These are phyloP conservation scores for Salvia hispanica DNA, from an alignment of 257 asterid genomes.

Conservation along the genomic window DNA sequence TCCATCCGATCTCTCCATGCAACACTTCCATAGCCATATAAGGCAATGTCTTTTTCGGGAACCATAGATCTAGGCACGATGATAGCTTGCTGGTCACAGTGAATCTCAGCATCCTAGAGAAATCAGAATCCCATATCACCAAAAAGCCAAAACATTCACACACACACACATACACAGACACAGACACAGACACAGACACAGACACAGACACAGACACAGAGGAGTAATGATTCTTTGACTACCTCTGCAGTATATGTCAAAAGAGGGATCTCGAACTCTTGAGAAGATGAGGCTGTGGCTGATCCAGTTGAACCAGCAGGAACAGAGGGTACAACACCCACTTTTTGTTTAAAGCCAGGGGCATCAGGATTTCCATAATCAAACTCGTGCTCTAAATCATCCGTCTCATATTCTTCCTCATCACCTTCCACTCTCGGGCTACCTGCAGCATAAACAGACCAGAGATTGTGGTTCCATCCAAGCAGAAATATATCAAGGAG, in stretches of 20 bases:
- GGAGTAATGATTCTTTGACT: conserved; percentile 3
- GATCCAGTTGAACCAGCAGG: conserved; percentile 44
- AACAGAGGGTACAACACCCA: conserved; percentile 31
- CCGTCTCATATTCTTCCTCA: conserved; percentile 79
- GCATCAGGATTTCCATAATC: conserved; percentile 48
- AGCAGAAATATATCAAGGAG: neutral
- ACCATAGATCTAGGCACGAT: conserved; percentile 74
- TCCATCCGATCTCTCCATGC: conserved; percentile 90
- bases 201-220: neutral
- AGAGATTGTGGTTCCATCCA: neutral
- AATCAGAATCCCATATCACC: conserved; percentile 3
- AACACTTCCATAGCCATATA: conserved; percentile 90
- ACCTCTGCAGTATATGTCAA: conserved; percentile 85
- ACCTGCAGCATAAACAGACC: conserved; percentile 43
- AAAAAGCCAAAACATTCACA: neutral
- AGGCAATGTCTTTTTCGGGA: conserved; percentile 71
- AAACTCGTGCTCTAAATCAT: conserved; percentile 84
- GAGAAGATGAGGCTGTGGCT: conserved; percentile 37
- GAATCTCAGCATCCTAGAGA: conserved; percentile 50
- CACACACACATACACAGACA: neutral
- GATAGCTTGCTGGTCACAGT: conserved; percentile 58
- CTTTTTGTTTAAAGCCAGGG: conserved; percentile 30
- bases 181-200: neutral
- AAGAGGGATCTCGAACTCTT: conserved; percentile 55
- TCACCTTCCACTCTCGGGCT: conserved; percentile 90